Base-by-base conservation (phyloP, 176 grass and related monocot genomes). In the Luzula sylvatica region DNA sequence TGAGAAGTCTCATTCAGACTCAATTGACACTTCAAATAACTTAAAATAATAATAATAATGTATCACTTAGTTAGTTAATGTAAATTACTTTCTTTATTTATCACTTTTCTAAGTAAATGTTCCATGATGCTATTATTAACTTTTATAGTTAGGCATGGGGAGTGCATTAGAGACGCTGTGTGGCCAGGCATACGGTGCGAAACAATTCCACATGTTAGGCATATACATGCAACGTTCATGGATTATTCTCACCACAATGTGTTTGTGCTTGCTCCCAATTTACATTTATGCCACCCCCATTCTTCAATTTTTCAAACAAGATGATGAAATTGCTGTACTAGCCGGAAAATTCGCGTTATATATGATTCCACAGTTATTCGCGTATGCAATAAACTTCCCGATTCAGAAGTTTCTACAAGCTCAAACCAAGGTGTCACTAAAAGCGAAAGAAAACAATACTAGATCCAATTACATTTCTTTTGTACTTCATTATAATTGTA, bases 131-230 rank as follows among this genome's bases (percentile, higher is more conserved):
- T 56, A 7, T n/a, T n/a, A n/a, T n/a, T 35, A 35, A 7, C 30
- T 46, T 22, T 42, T 26, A 19, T 57, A 82, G 87, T 60, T 82
- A 0, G 87, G 87, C 38, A 35, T 35, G 87, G 82, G 82, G 8
- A 82, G 82, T 43, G 87, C 78, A 2, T 63, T 94, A 63, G 82
- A 94, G 58, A 94, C 78, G 26, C 74, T 94, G 53, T 94, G 71
- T 49, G 82, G 87, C 0, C 87, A 87, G 67, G 87, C 74, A 11
- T 68, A 76, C 38, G 78, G 82, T 0, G 82, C 82, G 2, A 75
- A 72, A 39, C 78, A 94, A 61, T 39, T 72, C 7, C 47, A 63
- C 32, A 82, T 86, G 75, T 70, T 94, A 13, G 87, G 78, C 24
- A 24, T 94, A 2, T 87, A 83, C 78, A 59, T 77, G 75, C 82